Evolutionary conservation across 176 grass and related monocot genomes (phyloP).

Genomic region (Rhynchospora breviuscula): DNA sequence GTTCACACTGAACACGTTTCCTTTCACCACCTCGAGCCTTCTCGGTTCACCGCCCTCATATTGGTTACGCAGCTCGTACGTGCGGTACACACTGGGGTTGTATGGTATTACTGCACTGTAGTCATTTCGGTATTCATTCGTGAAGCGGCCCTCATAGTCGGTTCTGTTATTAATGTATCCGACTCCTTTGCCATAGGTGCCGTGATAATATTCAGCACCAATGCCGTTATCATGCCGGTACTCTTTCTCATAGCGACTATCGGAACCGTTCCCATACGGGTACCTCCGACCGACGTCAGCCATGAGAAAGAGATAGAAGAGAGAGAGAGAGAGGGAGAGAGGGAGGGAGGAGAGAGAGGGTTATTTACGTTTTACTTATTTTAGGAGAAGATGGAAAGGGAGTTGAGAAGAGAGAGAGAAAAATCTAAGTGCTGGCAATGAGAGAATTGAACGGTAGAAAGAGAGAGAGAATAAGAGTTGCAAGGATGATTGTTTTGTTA

Average conservation of each 20-base stretch:
- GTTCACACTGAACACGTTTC: conserved; percentile 20
- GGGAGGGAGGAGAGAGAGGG: conserved; percentile 7
- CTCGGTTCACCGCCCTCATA: conserved; percentile 3
- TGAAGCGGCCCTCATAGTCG: neutral
- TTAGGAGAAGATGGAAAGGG: conserved; percentile 14
- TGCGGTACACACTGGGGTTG: conserved; percentile 27
- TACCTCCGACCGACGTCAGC: conserved; percentile 47
- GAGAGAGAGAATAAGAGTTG: neutral
- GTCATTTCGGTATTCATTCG: neutral
- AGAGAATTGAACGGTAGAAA: conserved; percentile 26
- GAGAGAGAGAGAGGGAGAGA: neutral
- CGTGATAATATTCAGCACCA: conserved; percentile 18
- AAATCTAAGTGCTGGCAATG: neutral
- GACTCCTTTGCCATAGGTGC: neutral
- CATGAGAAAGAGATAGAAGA: conserved; percentile 33
- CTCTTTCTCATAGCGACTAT: conserved; percentile 36
- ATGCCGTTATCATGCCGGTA: conserved; percentile 30
- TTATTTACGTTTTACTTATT: conserved; percentile 28
- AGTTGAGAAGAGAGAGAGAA: neutral
- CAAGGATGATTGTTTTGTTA: conserved; percentile 1
- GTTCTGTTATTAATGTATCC: conserved; percentile 1
- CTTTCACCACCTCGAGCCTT: conserved; percentile 29
- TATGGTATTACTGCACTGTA: conserved; percentile 33
- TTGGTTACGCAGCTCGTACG: neutral
- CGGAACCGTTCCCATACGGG: conserved; percentile 40